Percentiles rank a stretch among this genome's conserved stretches.
phyloP scores from a whole-genome alignment of 2,329 filamentous ascomycete species.

The Colletotrichum sp. region DNA sequence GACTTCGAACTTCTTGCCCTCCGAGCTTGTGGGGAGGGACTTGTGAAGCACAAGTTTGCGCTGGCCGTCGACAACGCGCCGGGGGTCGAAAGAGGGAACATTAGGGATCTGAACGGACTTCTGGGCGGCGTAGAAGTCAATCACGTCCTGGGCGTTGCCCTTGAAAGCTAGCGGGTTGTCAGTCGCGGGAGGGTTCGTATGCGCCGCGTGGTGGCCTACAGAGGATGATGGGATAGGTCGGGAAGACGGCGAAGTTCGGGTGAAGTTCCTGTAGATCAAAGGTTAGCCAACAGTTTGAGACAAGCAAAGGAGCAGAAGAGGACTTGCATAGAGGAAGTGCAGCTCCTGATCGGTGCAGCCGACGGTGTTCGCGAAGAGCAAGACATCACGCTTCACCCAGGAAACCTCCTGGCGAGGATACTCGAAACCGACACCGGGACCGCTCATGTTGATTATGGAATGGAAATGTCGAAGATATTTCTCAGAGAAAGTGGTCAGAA shows the following conservation, averaged over 20 bases:
- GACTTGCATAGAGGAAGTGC: slow-evolving; percentile 85
- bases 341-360: slow-evolving; percentile 86
- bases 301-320: neutral
- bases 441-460: slow-evolving; percentile 23
- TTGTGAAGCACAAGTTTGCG: slow-evolving; percentile 80
- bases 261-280: slow-evolving; percentile 74
- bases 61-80: slow-evolving; percentile 82
- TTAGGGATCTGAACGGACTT: slow-evolving; percentile 72
- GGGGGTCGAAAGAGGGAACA: slow-evolving; percentile 77
- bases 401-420: slow-evolving; percentile 77
- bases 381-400: slow-evolving; percentile 86
- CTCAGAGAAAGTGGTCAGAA: neutral
- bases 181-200: neutral
- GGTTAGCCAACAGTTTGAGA: neutral
- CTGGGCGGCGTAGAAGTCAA: slow-evolving; percentile 82
- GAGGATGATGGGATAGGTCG: slow-evolving; percentile 84
- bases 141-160: slow-evolving; percentile 73
- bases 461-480: neutral
- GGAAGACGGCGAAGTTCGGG: slow-evolving; percentile 85
- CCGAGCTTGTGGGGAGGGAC: slow-evolving; percentile 74
- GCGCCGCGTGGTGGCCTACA: slow-evolving; percentile 51
- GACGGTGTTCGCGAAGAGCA: slow-evolving; percentile 91
- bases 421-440: slow-evolving; percentile 74
- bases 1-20: slow-evolving; percentile 76
- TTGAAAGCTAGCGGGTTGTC: slow-evolving; percentile 68